Base-by-base conservation (phyloP, 306 rosid genomes). In the Inga leiocalycina region DNA sequence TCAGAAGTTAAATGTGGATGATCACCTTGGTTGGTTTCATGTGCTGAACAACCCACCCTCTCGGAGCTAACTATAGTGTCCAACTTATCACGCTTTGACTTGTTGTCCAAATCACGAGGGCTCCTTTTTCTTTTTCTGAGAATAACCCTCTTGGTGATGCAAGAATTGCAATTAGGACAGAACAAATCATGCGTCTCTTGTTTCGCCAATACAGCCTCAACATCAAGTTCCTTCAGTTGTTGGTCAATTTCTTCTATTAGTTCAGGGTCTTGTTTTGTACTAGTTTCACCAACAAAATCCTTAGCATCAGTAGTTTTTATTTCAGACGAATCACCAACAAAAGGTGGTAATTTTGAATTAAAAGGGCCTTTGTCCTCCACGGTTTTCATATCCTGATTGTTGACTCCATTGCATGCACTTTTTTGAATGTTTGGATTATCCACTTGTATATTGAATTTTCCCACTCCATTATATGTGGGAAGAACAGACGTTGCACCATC, bases 171-270 rank as follows among this genome's bases (percentile, higher is more conserved):
- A 59, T 89, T 86, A 74, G 92, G 92, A 85, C 92, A 89, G 84
- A 59, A 80, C 87, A 89, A 85, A 41, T 89, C 92, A 62, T 89
- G 90, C 1, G 90, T 89, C 86, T 89, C 92, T 83, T 89, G 92
- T 78, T 86, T 89, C 10, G 24, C 90, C 39, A 89, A 81, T 54
- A 89, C 85, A 77, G 79, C 67, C 86, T 89, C 88, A 77, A 89
- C 86, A 82, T 89, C 88, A 52, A 44, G 62, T 27, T 89, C 88
- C 68, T 71, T 46, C 74, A 68, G 73, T 48, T 54, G 83, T 14
- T 76, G 80, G 32, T 86, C 87, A 77, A 74, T 80, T 35, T 82
- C 85, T 52, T 82, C 19, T 79, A 32, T 56, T 71, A 80, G 15
- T 48, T 84, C 79, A 52, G 74, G 69, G 59, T 43, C 56, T 85